phyloP scores from a whole-genome alignment of 2,329 filamentous ascomycete species.

The Lasiodiplodia citricola region DNA sequence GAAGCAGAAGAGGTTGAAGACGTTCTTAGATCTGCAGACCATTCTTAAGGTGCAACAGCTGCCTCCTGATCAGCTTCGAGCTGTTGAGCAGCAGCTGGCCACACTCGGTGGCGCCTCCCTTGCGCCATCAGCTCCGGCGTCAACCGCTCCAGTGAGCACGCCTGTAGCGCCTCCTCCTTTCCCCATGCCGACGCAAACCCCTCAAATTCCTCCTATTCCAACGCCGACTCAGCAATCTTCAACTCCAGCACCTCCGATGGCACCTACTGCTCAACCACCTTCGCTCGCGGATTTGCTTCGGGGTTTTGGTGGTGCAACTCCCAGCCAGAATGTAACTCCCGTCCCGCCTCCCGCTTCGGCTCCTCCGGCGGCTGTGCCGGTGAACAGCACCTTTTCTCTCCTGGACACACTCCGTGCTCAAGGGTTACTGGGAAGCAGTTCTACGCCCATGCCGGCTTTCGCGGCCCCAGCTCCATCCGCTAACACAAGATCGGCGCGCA shows the following conservation, averaged over 20 bases:
- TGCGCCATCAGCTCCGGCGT: conserved; percentile 30
- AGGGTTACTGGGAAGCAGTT: conserved; percentile 20
- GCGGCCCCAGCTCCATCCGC: conserved; percentile 30
- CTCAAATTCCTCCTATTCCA: conserved; percentile 35
- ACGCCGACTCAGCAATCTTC: conserved; percentile 26
- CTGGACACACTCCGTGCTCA: conserved; percentile 21
- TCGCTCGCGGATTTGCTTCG: conserved; percentile 29
- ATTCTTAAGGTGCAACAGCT: conserved; percentile 79
- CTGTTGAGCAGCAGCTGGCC: conserved; percentile 84
- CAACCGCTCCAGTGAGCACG: conserved; percentile 37
- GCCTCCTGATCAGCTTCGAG: conserved; percentile 79
- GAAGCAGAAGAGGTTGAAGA: conserved; percentile 79
- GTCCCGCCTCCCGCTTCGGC: conserved; percentile 20
- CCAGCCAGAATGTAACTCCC: conserved; percentile 18
- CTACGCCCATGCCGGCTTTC: conserved; percentile 31
- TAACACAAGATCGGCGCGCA: conserved; percentile 31
- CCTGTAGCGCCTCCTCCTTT: conserved; percentile 36
- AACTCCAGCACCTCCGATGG: conserved; percentile 37
- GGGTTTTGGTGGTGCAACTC: conserved; percentile 22
- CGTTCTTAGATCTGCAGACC: conserved; percentile 82
- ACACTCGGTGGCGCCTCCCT: conserved; percentile 59
- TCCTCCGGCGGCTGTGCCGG: conserved; percentile 4
- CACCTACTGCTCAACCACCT: conserved; percentile 31
- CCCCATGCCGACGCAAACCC: conserved; percentile 33
- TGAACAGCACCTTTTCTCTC: conserved; percentile 8